phyloP scores from a whole-genome alignment of 257 asterid genomes.

The Solanum peruvianum region DNA sequence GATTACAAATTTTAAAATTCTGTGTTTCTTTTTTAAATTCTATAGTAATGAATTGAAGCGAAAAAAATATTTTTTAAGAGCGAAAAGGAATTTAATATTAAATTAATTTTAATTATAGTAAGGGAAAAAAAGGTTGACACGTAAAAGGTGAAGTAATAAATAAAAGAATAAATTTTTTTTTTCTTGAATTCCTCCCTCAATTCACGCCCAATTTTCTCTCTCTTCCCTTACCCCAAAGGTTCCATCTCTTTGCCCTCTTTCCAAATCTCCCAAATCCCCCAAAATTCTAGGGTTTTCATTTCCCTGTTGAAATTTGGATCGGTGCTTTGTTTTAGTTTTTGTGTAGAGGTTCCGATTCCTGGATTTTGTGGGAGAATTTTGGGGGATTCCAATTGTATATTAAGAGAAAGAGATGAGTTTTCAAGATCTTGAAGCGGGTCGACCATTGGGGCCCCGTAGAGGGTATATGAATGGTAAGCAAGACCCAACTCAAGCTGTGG shows the following conservation, averaged over 20 bases:
- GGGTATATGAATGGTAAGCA: constrained; percentile 57
- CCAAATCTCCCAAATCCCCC: constrained; percentile 1
- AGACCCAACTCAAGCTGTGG: constrained; percentile 88
- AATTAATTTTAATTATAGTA: too few relatives aligned
- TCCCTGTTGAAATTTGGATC: background rate
- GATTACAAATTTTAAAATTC: too few relatives aligned
- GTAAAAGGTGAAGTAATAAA: background rate
- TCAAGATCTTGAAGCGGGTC: constrained; percentile 93
- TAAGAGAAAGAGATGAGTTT: constrained; percentile 51
- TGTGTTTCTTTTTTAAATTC: too few relatives aligned
- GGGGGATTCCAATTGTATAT: background rate
- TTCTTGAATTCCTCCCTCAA: constrained; percentile 5
- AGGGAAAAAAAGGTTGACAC: background rate
- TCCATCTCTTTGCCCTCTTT: background rate
- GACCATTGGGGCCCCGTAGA: constrained; percentile 38
- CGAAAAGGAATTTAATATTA: too few relatives aligned
- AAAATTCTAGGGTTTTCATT: constrained; percentile 16
- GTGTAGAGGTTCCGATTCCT: constrained; percentile 5
- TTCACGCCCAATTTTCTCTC: constrained; percentile 7
- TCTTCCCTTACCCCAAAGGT: background rate
- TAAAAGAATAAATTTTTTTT: background rate
- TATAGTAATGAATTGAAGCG: too few relatives aligned
- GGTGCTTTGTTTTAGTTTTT: background rate
- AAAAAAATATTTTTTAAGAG: too few relatives aligned
- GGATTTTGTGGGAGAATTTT: constrained; percentile 1